A percentile compares a stretch with the other conserved stretches of the same genome.
Evolutionary conservation across 2,329 filamentous ascomycete species (phyloP).

Genomic region (Neonectria faginata): DNA sequence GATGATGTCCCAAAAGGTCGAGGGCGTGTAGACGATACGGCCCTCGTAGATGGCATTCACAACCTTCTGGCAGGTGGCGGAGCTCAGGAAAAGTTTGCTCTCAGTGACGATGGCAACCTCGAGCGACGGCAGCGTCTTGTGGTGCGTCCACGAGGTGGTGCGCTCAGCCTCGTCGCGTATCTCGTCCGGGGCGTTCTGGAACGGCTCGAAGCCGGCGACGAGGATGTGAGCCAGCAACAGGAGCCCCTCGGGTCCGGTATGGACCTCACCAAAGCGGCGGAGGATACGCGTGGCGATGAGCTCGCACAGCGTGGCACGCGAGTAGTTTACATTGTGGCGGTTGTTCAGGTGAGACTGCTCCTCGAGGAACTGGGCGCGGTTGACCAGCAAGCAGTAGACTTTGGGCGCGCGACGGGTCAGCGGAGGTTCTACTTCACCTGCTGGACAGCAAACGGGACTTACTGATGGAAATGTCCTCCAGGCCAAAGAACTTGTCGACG

Average conservation of each 20-base stretch:
- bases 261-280: constrained; percentile 82
- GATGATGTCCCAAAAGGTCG: constrained; percentile 83
- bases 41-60: constrained; percentile 86
- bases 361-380: constrained; percentile 81
- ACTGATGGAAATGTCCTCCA: constrained; percentile 83
- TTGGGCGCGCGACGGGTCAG: constrained; percentile 17
- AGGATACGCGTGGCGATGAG: constrained; percentile 82
- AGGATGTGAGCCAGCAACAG: constrained; percentile 82
- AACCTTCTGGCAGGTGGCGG: constrained; percentile 83
- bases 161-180: constrained; percentile 69
- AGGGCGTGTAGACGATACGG: constrained; percentile 84
- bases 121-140: constrained; percentile 77
- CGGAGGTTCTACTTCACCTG: background rate
- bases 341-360: constrained; percentile 82
- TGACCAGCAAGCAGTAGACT: constrained; percentile 88
- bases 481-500: constrained; percentile 85
- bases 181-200: constrained; percentile 81
- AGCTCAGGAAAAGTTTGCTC: constrained; percentile 81
- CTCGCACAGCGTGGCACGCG: constrained; percentile 82
- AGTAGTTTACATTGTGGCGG: constrained; percentile 84
- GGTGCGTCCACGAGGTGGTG: constrained; percentile 60
- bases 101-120: constrained; percentile 87
- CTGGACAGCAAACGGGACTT: constrained; percentile 40
- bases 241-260: constrained; percentile 76
- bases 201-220: constrained; percentile 86